phyloP scores from a whole-genome alignment of 225 moss, liverwort and hornwort species.

The Pleurozium schreberi region DNA sequence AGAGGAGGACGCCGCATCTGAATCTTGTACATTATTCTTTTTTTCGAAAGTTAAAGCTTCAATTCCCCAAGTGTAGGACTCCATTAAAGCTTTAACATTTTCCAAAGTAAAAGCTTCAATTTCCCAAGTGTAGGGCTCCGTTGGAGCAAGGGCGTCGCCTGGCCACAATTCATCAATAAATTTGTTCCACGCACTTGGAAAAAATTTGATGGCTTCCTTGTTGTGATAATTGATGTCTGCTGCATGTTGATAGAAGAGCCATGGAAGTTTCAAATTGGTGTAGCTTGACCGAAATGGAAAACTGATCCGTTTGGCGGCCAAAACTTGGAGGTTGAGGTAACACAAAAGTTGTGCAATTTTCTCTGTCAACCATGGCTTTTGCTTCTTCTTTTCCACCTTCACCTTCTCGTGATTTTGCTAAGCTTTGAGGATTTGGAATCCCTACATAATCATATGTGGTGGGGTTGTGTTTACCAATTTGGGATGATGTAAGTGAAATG shows the following conservation, averaged over 20 bases:
- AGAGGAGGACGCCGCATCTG: background rate
- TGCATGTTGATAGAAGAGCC: background rate
- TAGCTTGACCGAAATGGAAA: background rate
- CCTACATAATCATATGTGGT: background rate
- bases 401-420: background rate
- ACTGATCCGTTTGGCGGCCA: background rate
- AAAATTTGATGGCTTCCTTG: background rate
- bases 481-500: too few species aligned
- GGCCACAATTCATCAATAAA: background rate
- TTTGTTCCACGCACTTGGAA: background rate
- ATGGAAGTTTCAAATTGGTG: background rate
- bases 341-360: background rate
- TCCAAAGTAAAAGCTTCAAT: background rate
- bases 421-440: background rate
- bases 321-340: background rate
- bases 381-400: background rate
- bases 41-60: background rate
- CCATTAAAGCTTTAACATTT: background rate
- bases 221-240: background rate
- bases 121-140: accelerated
- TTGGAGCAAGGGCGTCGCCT: background rate
- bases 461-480: background rate
- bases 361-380: background rate
- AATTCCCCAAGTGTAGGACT: background rate
- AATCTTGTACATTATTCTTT: background rate